These are phyloP conservation scores for Arthroderma sp. DNA, from an alignment of 2,329 filamentous ascomycete species.

Conservation along the genomic window DNA sequence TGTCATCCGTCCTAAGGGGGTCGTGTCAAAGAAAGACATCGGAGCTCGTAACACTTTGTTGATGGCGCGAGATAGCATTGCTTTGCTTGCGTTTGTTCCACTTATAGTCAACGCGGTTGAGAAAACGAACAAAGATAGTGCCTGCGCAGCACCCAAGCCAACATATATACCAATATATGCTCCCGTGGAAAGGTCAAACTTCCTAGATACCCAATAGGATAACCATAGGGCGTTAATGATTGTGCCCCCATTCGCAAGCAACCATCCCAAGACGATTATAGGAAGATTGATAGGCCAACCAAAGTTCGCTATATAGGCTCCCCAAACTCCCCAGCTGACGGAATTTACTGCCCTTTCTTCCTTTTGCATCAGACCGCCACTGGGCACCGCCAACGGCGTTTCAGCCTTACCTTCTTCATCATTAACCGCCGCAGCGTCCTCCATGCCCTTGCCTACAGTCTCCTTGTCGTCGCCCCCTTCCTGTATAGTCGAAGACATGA, in stretches of 20 bases:
- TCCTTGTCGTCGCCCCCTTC: slow-evolving; percentile 40
- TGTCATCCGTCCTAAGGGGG: slow-evolving; percentile 84
- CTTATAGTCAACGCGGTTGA: slow-evolving; percentile 64
- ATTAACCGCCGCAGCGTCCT: slow-evolving; percentile 37
- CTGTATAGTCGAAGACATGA: slow-evolving; percentile 71
- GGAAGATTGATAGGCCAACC: slow-evolving; percentile 53
- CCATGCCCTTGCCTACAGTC: slow-evolving; percentile 34
- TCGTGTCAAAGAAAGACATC: slow-evolving; percentile 94
- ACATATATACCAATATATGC: slow-evolving; percentile 61
- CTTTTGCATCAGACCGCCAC: slow-evolving; percentile 34
- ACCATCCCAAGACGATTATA: slow-evolving; percentile 50
- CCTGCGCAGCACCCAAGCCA: slow-evolving; percentile 58
- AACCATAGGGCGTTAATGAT: slow-evolving; percentile 85
- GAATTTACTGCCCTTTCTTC: slow-evolving; percentile 55
- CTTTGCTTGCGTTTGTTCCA: slow-evolving; percentile 69
- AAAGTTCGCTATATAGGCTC: slow-evolving; percentile 63
- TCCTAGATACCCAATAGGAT: slow-evolving; percentile 80
- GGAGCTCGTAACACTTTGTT: slow-evolving; percentile 57
- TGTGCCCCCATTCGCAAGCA: slow-evolving; percentile 68
- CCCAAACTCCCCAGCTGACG: slow-evolving; percentile 70
- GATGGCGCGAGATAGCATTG: slow-evolving; percentile 70
- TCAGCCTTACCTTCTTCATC: slow-evolving; percentile 40
- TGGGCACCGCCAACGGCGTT: slow-evolving; percentile 25
- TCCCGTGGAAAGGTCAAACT: slow-evolving; percentile 53
- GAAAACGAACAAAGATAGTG: slow-evolving; percentile 66